Percentiles rank a stretch among this genome's conserved stretches.
phyloP scores from a whole-genome alignment of 2,329 filamentous ascomycete species.

The Xylaria multiplex region DNA sequence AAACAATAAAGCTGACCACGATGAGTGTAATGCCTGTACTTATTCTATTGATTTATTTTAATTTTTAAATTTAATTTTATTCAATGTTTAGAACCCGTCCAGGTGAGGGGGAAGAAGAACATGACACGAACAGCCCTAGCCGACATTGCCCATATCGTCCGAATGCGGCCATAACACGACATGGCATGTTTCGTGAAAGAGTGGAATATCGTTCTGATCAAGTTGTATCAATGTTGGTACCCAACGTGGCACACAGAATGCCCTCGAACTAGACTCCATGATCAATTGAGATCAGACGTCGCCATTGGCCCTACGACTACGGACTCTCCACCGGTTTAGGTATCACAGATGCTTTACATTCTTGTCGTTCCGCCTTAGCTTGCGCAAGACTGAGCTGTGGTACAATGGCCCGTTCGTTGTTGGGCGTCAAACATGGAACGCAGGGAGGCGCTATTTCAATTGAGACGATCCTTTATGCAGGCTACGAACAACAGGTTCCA shows the following conservation, averaged over 20 bases:
- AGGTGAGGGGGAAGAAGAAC: slow-evolving; percentile 13
- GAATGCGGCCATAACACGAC: slow-evolving; percentile 22
- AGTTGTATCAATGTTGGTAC: slow-evolving; percentile 37
- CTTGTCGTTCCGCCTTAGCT: slow-evolving; percentile 24
- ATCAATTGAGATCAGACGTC: slow-evolving; percentile 45
- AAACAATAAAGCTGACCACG: neutral
- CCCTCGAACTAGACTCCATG: slow-evolving; percentile 24
- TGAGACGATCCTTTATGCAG: slow-evolving; percentile 30
- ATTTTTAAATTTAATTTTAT: neutral
- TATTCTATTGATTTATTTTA: neutral
- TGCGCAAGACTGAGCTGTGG: slow-evolving; percentile 5
- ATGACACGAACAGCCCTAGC: slow-evolving; percentile 8
- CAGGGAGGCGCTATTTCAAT: slow-evolving; percentile 23
- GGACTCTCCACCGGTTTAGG: slow-evolving; percentile 34
- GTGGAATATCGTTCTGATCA: slow-evolving; percentile 12
- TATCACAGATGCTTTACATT: slow-evolving; percentile 40
- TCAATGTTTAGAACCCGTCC: neutral
- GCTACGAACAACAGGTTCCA: slow-evolving; percentile 27
- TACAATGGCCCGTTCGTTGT: slow-evolving; percentile 33
- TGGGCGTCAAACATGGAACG: slow-evolving; percentile 45
- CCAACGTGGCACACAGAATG: slow-evolving; percentile 31
- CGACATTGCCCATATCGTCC: slow-evolving; percentile 15
- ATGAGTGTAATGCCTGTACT: neutral
- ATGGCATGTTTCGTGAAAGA: slow-evolving; percentile 33
- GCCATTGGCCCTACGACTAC: slow-evolving; percentile 42